These are phyloP conservation scores for Westerdykella sp. DNA, from an alignment of 2,329 filamentous ascomycete species.

Conservation along the genomic window DNA sequence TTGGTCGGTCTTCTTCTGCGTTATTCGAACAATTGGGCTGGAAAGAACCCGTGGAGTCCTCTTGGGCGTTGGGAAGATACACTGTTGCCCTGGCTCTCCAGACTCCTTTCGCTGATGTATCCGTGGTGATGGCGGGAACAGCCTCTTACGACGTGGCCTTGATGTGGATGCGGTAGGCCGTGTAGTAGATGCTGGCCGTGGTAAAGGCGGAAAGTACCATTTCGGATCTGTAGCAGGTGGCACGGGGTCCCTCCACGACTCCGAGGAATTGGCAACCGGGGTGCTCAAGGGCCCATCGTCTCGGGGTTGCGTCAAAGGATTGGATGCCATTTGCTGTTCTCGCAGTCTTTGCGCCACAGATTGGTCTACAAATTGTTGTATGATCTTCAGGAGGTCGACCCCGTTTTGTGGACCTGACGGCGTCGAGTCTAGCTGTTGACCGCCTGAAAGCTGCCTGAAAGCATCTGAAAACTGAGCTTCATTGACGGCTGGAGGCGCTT, in stretches of 20 bases:
- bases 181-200: slow-evolving; percentile 1
- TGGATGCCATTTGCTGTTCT: not conserved
- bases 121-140: too few species aligned
- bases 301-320: not conserved
- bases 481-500: not conserved
- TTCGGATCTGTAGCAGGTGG: slow-evolving; percentile 23
- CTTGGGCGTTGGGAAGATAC: not conserved
- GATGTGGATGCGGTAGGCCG: slow-evolving; percentile 5
- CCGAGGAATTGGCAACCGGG: too few species aligned
- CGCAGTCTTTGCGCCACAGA: slow-evolving; percentile 18
- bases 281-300: too few species aligned
- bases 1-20: not conserved
- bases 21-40: not conserved
- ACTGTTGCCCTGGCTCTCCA: too few species aligned
- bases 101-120: too few species aligned
- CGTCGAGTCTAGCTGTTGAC: slow-evolving; percentile 1
- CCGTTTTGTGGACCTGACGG: not conserved
- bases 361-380: slow-evolving; percentile 9
- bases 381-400: slow-evolving; percentile 1
- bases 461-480: not conserved
- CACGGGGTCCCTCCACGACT: slow-evolving; percentile 6
- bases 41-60: not conserved
- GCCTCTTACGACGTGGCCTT: slow-evolving; percentile 7
- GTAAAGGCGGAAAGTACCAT: slow-evolving; percentile 23
- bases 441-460: not conserved